Evolutionary conservation across 2,329 filamentous ascomycete genomes (phyloP).

Genomic region (Fusarium proliferatum): DNA sequence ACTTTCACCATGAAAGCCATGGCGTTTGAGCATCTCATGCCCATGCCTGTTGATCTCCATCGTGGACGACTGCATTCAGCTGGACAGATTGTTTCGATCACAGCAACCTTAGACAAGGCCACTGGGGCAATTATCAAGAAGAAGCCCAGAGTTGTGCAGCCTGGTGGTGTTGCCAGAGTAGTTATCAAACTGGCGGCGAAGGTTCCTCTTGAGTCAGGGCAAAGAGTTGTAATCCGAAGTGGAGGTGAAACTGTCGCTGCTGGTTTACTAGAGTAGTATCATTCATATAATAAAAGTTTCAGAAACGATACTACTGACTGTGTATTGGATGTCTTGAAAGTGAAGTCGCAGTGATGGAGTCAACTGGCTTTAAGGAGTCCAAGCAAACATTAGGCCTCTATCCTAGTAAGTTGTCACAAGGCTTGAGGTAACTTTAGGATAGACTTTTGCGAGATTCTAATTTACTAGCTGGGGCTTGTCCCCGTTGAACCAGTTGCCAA

Average conservation of each 20-base stretch:
- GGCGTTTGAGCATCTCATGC: constrained; percentile 89
- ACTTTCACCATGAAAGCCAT: constrained; percentile 85
- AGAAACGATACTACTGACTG: background rate
- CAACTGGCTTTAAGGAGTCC: background rate
- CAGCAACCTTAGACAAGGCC: constrained; percentile 81
- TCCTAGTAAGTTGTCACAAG: background rate
- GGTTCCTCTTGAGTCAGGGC: constrained; percentile 83
- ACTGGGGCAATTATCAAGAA: constrained; percentile 82
- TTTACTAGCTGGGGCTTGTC: background rate
- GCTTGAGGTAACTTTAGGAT: background rate
- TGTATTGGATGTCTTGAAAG: background rate
- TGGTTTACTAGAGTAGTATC: constrained; percentile 77
- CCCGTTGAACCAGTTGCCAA: background rate
- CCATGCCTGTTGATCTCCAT: constrained; percentile 90
- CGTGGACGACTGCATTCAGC: constrained; percentile 83
- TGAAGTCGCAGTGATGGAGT: background rate
- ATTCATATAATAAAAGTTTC: background rate
- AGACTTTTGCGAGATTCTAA: background rate
- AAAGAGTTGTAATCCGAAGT: constrained; percentile 82
- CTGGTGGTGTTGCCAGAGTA: constrained; percentile 80
- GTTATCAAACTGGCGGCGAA: constrained; percentile 78
- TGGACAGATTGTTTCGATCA: constrained; percentile 77
- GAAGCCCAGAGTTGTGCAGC: constrained; percentile 85
- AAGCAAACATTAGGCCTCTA: background rate
- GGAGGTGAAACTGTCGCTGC: constrained; percentile 88